A percentile compares a stretch with the other conserved stretches of the same genome.
phyloP scores from a whole-genome alignment of 495 filamentous ascomycete genomes.

The Corynascus novoguineensis region DNA sequence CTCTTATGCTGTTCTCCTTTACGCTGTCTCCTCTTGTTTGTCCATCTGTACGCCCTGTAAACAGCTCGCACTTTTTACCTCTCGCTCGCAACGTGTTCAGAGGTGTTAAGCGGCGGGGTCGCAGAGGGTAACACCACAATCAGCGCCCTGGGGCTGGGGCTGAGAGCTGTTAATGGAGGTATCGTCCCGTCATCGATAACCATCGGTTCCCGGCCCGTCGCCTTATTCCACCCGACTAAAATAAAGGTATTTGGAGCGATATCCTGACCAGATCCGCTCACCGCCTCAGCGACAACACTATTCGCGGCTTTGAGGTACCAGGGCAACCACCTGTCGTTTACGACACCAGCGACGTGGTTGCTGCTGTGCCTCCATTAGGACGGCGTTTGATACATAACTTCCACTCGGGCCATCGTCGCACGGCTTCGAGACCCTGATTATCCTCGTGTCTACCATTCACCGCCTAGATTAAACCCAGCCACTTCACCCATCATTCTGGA shows the following conservation, averaged over 20 bases:
- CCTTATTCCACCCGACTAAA: constrained; percentile 1
- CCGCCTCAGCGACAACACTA: not conserved
- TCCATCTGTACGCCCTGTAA: not conserved
- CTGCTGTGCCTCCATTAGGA: not conserved
- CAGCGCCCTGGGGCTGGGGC: not conserved
- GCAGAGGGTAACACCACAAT: not conserved
- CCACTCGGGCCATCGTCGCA: not conserved
- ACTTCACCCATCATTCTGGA: too few species aligned
- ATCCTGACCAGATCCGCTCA: constrained; percentile 3
- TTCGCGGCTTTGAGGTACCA: not conserved
- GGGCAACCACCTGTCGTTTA: not conserved
- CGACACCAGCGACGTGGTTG: not conserved
- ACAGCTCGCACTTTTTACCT: not conserved
- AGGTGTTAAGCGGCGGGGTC: too few species aligned
- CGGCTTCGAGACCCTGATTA: not conserved
- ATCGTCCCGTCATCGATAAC: not conserved
- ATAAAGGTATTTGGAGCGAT: not conserved
- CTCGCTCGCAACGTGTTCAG: not conserved
- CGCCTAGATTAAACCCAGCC: not conserved
- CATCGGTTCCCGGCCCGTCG: not conserved
- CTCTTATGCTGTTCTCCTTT: not conserved
- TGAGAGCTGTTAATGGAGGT: not conserved
- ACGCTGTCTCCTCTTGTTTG: not conserved
- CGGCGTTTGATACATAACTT: not conserved
- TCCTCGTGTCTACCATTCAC: not conserved